Conservation (phyloP, 768 basidiomycete genomes). For the Xerocomus potaroensis region DNA sequence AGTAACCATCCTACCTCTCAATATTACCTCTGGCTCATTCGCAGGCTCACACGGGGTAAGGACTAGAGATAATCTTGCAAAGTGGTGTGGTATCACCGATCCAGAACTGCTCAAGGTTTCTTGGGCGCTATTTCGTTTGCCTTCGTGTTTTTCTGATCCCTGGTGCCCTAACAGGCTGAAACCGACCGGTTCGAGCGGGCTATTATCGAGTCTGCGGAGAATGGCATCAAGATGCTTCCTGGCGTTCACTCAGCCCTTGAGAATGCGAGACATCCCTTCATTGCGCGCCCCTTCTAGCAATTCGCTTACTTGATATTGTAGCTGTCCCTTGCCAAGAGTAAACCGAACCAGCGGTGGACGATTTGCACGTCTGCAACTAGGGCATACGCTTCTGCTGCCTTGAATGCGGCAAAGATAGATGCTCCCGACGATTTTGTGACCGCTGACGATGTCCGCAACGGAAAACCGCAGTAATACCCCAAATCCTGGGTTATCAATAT, state of each 20-base stretch:
- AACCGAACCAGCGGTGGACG: conserved; percentile 70
- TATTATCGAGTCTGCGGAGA: conserved; percentile 58
- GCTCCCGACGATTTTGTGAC: conserved; percentile 70
- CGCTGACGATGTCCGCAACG: conserved; percentile 76
- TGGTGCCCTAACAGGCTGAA: conserved; percentile 45
- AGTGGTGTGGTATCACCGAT: conserved; percentile 65
- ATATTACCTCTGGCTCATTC: not conserved
- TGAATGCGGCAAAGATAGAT: conserved; percentile 62
- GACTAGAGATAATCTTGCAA: conserved; percentile 75
- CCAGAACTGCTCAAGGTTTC: conserved; percentile 65
- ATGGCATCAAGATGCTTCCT: conserved; percentile 67
- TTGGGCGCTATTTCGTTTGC: not conserved
- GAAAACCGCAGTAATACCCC: conserved; percentile 66
- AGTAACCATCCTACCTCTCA: conserved; percentile 39
- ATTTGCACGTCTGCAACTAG: conserved; percentile 86
- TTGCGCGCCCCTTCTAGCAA: not conserved
- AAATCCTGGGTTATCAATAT: not conserved
- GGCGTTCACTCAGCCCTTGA: conserved; percentile 61
- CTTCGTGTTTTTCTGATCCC: conserved; percentile 1
- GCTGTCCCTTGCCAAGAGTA: conserved; percentile 26
- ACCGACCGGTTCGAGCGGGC: conserved; percentile 76
- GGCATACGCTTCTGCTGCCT: conserved; percentile 67
- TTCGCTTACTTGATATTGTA: conserved; percentile 13
- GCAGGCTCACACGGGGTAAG: conserved; percentile 79
- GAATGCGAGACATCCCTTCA: conserved; percentile 36